phyloP scores from a whole-genome alignment of 2,329 filamentous ascomycete species.

The Neofusicoccum umdonicola region DNA sequence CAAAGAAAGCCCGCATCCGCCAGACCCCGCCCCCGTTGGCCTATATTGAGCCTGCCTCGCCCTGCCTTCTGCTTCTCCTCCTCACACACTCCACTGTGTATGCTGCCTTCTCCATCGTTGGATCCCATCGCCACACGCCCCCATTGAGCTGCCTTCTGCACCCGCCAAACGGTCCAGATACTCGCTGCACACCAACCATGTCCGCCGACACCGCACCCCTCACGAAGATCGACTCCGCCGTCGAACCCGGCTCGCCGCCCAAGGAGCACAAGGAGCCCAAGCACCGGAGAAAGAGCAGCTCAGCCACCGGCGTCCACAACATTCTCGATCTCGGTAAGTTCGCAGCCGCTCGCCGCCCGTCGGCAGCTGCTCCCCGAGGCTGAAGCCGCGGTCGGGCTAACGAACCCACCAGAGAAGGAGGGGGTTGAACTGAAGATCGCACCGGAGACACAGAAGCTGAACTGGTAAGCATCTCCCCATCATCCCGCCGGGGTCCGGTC shows the following conservation, averaged over 20 bases:
- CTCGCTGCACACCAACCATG: constrained; percentile 10
- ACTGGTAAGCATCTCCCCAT: constrained; percentile 63
- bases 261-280: constrained; percentile 61
- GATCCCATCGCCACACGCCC: neutral
- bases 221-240: constrained; percentile 85
- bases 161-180: neutral
- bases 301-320: constrained; percentile 68
- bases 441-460: constrained; percentile 79
- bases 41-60: constrained; percentile 18
- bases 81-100: constrained; percentile 10
- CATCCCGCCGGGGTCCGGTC: neutral
- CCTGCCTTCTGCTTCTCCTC: neutral
- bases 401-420: constrained; percentile 62
- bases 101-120: neutral
- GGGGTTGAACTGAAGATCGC: constrained; percentile 70
- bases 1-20: constrained; percentile 15
- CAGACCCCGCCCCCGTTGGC: constrained; percentile 11
- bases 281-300: constrained; percentile 71
- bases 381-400: constrained; percentile 26
- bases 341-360: neutral
- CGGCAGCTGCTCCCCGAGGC: neutral
- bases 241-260: constrained; percentile 70
- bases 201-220: constrained; percentile 18
- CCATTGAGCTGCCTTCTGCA: neutral
- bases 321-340: constrained; percentile 80